Evolutionary conservation across 352 stramenopile species (phyloP), one percentile per base, ranked within the genome.

Genomic region (Phytophthora sansomeana): DNA sequence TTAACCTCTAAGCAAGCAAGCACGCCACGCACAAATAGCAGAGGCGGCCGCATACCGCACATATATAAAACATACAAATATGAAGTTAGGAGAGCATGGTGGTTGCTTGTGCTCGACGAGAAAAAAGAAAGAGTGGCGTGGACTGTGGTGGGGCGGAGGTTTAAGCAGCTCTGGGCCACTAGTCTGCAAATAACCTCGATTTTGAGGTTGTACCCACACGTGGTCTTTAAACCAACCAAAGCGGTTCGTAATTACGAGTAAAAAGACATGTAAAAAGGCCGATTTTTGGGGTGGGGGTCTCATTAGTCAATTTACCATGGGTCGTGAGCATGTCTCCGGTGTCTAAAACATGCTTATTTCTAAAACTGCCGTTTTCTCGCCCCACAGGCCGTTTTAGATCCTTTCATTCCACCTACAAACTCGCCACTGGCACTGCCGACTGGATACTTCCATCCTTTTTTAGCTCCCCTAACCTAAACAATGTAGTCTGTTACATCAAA

Each of bases 1-100:
- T 62, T 67, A 69, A 65, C 42, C 52, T 65, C 36, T 41, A 57
- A 28, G 13, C 48, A 54, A 38, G 29, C 47, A 36, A 41, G 26
- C 35, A 44, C 32, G 57, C 24, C 35, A n/a, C n/a, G n/a, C n/a
- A n/a, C n/a, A n/a, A n/a, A n/a, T n/a, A 50, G 56, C 26, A 29
- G 36, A 33, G 17, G 33, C 17, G 19, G 44, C 33, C 1, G 46
- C 43, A 51, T 13, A 50, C 48, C 26, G 56, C 17, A 54, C 19
- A 62, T 47, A 41, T 32, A 62, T 21, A 14, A 63, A 1, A 17
- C n/a, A 42, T 51, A 38, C 24, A 59, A 54, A 59, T 7, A 44
- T 28, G 16, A 8, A 46, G n/a, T n/a, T n/a, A n/a, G n/a, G n/a
- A n/a, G n/a, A n/a, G n/a, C n/a, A n/a, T n/a, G n/a, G n/a, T n/a